Evolutionary conservation across 805 yeast species (phyloP).

Genomic region (Tetrapisispora phaffii): DNA sequence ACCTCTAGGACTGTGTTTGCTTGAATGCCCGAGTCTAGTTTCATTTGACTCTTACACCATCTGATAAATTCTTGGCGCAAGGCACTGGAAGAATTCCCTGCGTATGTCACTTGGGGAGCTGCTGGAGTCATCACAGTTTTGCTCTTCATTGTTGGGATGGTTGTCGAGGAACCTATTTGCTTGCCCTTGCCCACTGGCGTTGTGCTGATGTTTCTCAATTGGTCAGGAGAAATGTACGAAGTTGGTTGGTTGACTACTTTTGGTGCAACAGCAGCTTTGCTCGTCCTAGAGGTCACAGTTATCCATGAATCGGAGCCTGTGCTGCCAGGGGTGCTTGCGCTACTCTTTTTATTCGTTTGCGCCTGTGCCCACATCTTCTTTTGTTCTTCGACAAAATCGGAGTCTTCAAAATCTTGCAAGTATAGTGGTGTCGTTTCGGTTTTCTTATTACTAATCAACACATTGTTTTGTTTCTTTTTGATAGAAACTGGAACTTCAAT

Average conservation of each 20-base stretch:
- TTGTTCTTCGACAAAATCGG: constrained; percentile 26
- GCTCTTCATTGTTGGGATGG: constrained; percentile 22
- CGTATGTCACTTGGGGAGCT: constrained; percentile 14
- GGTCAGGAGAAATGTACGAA: constrained; percentile 28
- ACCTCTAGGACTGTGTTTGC: constrained; percentile 71
- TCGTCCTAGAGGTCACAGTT: constrained; percentile 23
- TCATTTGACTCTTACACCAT: constrained; percentile 65
- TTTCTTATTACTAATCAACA: not conserved
- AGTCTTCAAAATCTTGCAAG: constrained; percentile 16
- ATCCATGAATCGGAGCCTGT: constrained; percentile 19
- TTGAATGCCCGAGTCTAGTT: constrained; percentile 65
- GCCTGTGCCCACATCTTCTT: constrained; percentile 37
- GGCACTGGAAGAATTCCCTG: constrained; percentile 30
- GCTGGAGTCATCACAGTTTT: constrained; percentile 4
- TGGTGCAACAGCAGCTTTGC: constrained; percentile 7
- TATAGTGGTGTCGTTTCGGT: not conserved
- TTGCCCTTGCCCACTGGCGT: not conserved
- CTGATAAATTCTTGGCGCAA: constrained; percentile 52
- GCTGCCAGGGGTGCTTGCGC: not conserved
- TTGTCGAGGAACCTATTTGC: constrained; percentile 23
- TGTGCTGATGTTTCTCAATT: constrained; percentile 25
- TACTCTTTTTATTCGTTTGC: constrained; percentile 44
- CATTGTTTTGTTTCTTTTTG: not conserved
- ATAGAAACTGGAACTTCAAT: constrained; percentile 12
- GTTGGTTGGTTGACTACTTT: constrained; percentile 6